Conservation (phyloP, 257 asterid genomes). For the Capsicum pubescens region DNA sequence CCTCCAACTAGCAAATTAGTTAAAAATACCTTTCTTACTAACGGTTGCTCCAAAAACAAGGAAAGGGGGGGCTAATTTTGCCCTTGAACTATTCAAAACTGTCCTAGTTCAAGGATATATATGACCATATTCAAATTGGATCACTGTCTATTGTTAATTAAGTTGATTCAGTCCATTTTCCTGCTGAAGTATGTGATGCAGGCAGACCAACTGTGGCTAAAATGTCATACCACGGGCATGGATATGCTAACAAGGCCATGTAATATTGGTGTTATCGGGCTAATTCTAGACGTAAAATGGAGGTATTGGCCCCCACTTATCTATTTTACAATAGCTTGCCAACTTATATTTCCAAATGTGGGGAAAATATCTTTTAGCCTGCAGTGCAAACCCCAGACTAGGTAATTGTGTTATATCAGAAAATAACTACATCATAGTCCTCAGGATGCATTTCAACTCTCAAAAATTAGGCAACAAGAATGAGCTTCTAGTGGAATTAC, state of each 20-base stretch:
- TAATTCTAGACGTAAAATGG: conserved; percentile 4
- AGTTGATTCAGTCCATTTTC: neutral
- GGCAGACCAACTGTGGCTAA: conserved; percentile 13
- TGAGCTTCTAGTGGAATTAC: neutral
- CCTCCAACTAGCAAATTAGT: too few relatives aligned
- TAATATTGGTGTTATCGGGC: neutral
- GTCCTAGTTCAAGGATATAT: too few relatives aligned
- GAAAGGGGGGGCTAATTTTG: too few relatives aligned
- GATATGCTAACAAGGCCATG: neutral
- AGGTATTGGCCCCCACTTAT: neutral
- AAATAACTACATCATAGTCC: neutral
- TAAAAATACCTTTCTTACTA: too few relatives aligned
- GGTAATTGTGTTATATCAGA: neutral
- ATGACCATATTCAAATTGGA: neutral
- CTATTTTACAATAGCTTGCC: neutral
- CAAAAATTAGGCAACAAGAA: neutral
- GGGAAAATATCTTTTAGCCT: neutral
- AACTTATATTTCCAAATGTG: neutral
- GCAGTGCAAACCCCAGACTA: neutral
- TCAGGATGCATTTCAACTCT: conserved; percentile 14
- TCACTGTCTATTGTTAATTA: neutral
- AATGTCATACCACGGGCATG: neutral
- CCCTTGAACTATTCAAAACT: too few relatives aligned
- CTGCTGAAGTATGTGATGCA: neutral
- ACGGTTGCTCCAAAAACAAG: too few relatives aligned